Evolutionary conservation across 768 basidiomycete genomes (phyloP).

Genomic region (Mycena floridula): DNA sequence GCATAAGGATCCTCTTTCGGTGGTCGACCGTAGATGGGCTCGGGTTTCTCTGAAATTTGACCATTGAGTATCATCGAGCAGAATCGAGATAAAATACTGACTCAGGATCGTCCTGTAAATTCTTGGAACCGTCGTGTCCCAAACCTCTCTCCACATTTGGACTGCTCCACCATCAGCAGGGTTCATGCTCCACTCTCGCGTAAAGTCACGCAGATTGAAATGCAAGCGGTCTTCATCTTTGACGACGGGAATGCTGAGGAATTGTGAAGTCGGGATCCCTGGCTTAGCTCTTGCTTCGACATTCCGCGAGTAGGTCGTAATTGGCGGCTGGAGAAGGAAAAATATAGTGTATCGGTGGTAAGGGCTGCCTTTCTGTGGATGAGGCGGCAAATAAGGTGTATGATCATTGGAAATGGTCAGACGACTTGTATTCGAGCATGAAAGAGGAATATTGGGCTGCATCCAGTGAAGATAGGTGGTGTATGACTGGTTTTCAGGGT

Average conservation of each 20-base stretch:
- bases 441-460: slow-evolving; percentile 82
- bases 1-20: slow-evolving; percentile 52
- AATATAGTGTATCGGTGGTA: slow-evolving; percentile 87
- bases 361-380: slow-evolving; percentile 82
- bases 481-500: slow-evolving; percentile 57
- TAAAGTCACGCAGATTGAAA: slow-evolving; percentile 67
- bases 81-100: slow-evolving; percentile 31
- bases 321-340: slow-evolving; percentile 59
- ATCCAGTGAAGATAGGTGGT: slow-evolving; percentile 82
- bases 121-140: slow-evolving; percentile 55
- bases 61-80: slow-evolving; percentile 6
- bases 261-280: slow-evolving; percentile 11
- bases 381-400: slow-evolving; percentile 82
- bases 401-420: slow-evolving; percentile 44
- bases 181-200: slow-evolving; percentile 46
- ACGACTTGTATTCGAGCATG: slow-evolving; percentile 40
- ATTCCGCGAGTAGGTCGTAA: slow-evolving; percentile 5
- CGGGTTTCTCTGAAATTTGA: slow-evolving; percentile 22
- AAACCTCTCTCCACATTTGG: slow-evolving; percentile 80
- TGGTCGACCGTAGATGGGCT: slow-evolving; percentile 52
- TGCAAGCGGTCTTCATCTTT: slow-evolving; percentile 40
- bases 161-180: slow-evolving; percentile 58
- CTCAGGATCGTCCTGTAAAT: slow-evolving; percentile 66
- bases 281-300: slow-evolving; percentile 5
- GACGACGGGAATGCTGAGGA: slow-evolving; percentile 43